A percentile compares a stretch with the other conserved stretches of the same genome.
phyloP scores from a whole-genome alignment of 441 rosid genomes.

The Isatis lusitanica region DNA sequence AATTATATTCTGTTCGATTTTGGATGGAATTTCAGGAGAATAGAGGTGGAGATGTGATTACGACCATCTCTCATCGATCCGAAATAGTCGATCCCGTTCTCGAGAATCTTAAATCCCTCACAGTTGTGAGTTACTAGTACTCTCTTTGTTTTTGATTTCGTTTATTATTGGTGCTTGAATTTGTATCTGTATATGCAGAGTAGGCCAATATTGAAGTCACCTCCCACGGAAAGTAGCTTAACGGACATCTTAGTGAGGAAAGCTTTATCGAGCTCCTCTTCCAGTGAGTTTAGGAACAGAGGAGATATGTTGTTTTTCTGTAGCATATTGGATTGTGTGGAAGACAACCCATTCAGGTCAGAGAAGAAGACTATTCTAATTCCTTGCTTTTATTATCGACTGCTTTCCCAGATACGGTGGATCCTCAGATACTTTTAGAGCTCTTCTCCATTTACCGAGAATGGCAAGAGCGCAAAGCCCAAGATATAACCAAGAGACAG shows the following conservation, averaged over 20 bases:
- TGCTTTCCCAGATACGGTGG: constrained; percentile 52
- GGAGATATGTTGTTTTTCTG: neutral
- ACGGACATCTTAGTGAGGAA: constrained; percentile 90
- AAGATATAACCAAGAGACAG: constrained; percentile 73
- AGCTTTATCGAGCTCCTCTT: constrained; percentile 59
- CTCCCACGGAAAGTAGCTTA: constrained; percentile 79
- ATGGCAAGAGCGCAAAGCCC: constrained; percentile 75
- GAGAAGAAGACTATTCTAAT: too few relatives aligned
- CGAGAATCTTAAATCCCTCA: constrained; percentile 76
- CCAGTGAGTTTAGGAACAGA: constrained; percentile 42
- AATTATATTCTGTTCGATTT: neutral
- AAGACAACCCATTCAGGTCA: too few relatives aligned
- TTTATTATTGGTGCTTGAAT: too few relatives aligned
- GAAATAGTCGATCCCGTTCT: constrained; percentile 68
- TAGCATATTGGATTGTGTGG: neutral
- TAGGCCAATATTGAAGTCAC: constrained; percentile 69
- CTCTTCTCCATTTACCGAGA: constrained; percentile 80
- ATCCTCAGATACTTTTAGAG: constrained; percentile 80
- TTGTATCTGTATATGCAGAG: constrained; percentile 40
- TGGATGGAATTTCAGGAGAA: constrained; percentile 14
- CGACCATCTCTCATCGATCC: constrained; percentile 69
- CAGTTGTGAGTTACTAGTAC: constrained; percentile 52
- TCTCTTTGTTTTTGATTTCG: too few relatives aligned
- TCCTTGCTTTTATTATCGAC: too few relatives aligned
- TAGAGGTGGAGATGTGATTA: constrained; percentile 61